Evolutionary conservation across 1,139 yeast species (phyloP).

Genomic region (Debaryomyces subglobosus): DNA sequence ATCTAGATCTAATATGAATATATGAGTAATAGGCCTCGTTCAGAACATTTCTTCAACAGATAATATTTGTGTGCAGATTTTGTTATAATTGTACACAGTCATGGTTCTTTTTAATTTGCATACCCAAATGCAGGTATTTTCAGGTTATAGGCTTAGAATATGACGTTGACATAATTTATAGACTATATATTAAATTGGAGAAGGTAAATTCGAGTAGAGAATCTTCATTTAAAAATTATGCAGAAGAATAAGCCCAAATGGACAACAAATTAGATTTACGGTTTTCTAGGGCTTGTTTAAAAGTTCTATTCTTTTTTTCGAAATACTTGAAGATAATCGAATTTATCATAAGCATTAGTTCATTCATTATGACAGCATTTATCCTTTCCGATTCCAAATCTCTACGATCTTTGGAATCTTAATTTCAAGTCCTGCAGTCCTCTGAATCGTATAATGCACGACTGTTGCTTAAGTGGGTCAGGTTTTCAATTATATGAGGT

Average conservation of each 20-base stretch:
- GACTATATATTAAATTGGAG: neutral
- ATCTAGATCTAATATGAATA: neutral
- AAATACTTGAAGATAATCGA: neutral
- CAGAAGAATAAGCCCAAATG: too few species aligned
- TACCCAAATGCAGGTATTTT: neutral
- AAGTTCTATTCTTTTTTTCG: neutral
- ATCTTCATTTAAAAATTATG: too few species aligned
- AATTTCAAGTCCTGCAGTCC: neutral
- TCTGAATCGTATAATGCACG: neutral
- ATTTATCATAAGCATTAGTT: neutral
- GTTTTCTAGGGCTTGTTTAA: neutral
- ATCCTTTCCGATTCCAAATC: neutral
- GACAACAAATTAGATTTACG: neutral
- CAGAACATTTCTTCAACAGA: too few species aligned
- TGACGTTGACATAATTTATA: neutral
- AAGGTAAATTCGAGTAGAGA: neutral
- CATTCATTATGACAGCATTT: neutral
- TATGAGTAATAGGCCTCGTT: neutral
- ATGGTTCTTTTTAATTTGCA: neutral
- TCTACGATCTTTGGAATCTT: neutral
- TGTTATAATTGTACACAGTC: neutral
- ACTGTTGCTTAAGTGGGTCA: neutral
- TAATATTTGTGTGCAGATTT: too few species aligned
- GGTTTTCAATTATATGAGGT: neutral
- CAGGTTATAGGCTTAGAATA: neutral